Evolutionary conservation across 345 rosid species (phyloP).

Genomic region (Carallia pectinifolia): DNA sequence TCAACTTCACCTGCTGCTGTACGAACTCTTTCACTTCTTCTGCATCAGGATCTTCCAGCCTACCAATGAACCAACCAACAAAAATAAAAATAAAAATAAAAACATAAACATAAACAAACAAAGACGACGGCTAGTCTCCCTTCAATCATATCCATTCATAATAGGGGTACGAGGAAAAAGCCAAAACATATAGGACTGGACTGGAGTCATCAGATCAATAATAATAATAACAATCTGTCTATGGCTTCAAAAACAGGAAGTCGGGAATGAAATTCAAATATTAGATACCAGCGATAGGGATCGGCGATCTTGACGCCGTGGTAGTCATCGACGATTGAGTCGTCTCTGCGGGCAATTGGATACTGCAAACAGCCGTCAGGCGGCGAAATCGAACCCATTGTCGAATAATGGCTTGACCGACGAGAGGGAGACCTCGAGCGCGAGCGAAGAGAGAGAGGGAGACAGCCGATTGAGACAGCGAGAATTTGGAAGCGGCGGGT

Average conservation of each 20-base stretch:
- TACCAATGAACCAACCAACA: constrained; percentile 11
- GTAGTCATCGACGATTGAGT: constrained; percentile 68
- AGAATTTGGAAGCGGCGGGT: not conserved
- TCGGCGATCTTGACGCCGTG: constrained; percentile 72
- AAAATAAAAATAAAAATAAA: not conserved
- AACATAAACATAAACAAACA: too few species aligned
- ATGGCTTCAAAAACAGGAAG: not conserved
- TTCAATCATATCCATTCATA: too few species aligned
- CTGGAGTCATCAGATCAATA: too few species aligned
- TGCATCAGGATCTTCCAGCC: constrained; percentile 93
- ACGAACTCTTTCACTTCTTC: constrained; percentile 78
- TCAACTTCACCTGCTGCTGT: constrained; percentile 59
- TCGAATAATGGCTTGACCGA: not conserved
- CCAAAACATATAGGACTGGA: not conserved
- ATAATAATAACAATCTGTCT: too few species aligned
- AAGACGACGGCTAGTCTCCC: too few species aligned
- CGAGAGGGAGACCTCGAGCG: not conserved
- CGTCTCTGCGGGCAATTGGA: constrained; percentile 65
- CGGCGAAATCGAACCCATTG: constrained; percentile 65
- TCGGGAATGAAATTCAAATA: not conserved
- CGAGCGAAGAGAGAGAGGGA: not conserved
- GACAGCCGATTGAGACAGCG: too few species aligned
- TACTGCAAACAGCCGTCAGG: constrained; percentile 40
- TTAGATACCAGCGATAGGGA: constrained; percentile 79
- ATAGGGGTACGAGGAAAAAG: too few species aligned